phyloP scores from a whole-genome alignment of 1,284 basidiomycete genomes.

The Tilletiaria anomala region DNA sequence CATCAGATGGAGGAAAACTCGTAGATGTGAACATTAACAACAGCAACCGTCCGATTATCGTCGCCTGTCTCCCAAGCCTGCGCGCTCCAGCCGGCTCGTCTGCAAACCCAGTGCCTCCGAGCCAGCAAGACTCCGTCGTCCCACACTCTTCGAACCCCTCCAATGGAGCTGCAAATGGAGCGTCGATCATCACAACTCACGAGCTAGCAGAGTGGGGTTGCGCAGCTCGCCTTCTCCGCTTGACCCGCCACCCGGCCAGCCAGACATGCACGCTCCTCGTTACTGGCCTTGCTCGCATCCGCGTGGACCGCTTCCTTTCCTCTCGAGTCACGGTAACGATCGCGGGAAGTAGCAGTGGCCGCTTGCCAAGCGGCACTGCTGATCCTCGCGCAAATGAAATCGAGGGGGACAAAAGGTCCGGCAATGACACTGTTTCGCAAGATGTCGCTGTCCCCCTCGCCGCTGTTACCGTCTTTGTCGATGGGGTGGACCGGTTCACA shows the following conservation, averaged over 20 bases:
- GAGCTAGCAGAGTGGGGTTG: constrained; percentile 31
- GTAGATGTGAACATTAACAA: constrained; percentile 4
- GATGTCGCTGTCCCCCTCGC: constrained; percentile 29
- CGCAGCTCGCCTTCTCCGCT: constrained; percentile 30
- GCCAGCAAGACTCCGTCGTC: constrained; percentile 7
- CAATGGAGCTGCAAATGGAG: background rate
- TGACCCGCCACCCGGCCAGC: constrained; percentile 28
- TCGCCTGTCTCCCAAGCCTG: constrained; percentile 27
- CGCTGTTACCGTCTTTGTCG: constrained; percentile 21
- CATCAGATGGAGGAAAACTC: background rate
- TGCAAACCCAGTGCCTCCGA: constrained; percentile 8
- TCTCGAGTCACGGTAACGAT: no score
- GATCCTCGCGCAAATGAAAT: no score
- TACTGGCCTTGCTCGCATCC: constrained; percentile 28
- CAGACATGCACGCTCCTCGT: constrained; percentile 33
- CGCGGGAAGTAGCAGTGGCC: no score
- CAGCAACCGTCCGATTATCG: constrained; percentile 19
- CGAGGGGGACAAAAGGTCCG: no score
- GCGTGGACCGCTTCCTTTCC: constrained; percentile 30
- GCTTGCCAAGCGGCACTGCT: no score
- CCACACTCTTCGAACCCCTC: background rate
- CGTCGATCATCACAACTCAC: background rate
- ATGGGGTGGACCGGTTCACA: no score
- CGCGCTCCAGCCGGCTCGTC: constrained; percentile 10
- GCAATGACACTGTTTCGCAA: no score